Base-by-base conservation (phyloP, 306 rosid genomes). In the Castanopsis chinensis region DNA sequence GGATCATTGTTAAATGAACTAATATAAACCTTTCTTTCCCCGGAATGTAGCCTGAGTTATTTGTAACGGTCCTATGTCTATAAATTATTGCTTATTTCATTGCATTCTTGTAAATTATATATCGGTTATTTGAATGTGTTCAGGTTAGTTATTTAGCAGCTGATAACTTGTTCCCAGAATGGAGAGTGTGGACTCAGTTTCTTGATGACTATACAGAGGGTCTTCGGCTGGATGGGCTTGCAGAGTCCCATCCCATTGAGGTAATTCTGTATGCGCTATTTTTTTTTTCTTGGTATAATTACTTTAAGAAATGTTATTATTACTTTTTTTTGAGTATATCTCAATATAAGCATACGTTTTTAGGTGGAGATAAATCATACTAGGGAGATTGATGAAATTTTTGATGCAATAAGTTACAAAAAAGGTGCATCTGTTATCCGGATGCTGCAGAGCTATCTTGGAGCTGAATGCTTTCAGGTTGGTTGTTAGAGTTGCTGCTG, bases 101-200 rank as follows among this genome's bases (percentile, higher is more conserved):
- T 33, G 67, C 64, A 18, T 74, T 70, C 60, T 69, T 69, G 17
- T 76, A n/a, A 30, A 37, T 63, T 74, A 70, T 33, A 1, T 19
- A 54, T 68, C 32, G 17, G 17, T 33, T 8, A 6, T 6, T 80
- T 25, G 53, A 77, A 69, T 72, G 60, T 80, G 79, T 13, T 54
- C 86, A 94, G 97, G 94, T 94, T 90, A 91, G 97, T 87, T 94
- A 92, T 84, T 87, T 94, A 87, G 97, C 99, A 37, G 73, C 85
- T 74, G 97, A 92, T 86, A 86, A 87, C 88, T 76, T 92, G 84
- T 94, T 92, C 84, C 99, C 99, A 14, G 93, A 92, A 69, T 94
- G 99, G 99, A 83, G 87, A 79, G 80, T 94, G 86, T 94, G 99
- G 99, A 90, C 93, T 86, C 99, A 92, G 84, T 94, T 94, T 89